These are phyloP conservation scores for Cerioporus squamosus DNA, from an alignment of 1,284 basidiomycete genomes.

Conservation along the genomic window DNA sequence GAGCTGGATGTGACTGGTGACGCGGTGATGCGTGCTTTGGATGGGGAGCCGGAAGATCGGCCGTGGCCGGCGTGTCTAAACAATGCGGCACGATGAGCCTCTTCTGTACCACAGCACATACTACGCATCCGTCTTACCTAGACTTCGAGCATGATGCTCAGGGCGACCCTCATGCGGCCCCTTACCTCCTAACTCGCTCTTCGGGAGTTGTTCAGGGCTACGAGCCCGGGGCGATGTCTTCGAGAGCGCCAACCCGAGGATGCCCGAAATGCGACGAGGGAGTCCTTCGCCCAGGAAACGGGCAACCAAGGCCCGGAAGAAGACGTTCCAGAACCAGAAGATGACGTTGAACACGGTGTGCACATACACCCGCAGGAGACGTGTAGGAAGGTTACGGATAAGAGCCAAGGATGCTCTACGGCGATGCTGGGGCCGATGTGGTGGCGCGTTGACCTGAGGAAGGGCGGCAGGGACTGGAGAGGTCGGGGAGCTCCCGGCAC, in stretches of 20 bases:
- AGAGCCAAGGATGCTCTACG: constrained; percentile 7
- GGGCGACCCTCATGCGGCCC: too few relatives aligned
- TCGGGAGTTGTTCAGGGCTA: neutral
- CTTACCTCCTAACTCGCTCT: too few relatives aligned
- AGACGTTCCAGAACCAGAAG: constrained; percentile 23
- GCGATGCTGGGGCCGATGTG: neutral
- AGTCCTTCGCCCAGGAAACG: constrained; percentile 14
- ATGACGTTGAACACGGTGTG: constrained; percentile 21
- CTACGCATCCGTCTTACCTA: neutral
- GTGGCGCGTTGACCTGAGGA: neutral
- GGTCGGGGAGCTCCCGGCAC: neutral
- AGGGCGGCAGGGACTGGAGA: neutral
- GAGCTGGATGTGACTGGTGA: neutral
- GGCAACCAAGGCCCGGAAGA: constrained; percentile 6
- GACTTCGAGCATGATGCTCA: too few relatives aligned
- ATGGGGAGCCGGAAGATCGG: neutral
- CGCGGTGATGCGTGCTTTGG: neutral
- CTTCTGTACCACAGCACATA: too few relatives aligned
- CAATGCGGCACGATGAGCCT: too few relatives aligned
- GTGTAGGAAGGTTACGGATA: constrained; percentile 7
- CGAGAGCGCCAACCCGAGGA: constrained; percentile 12
- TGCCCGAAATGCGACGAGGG: constrained; percentile 11
- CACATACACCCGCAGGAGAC: constrained; percentile 16
- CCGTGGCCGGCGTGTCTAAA: too few relatives aligned
- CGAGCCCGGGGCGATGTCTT: constrained; percentile 5